Evolutionary conservation across 1,284 basidiomycete species (phyloP).

Genomic region (Ustilago esculenta): DNA sequence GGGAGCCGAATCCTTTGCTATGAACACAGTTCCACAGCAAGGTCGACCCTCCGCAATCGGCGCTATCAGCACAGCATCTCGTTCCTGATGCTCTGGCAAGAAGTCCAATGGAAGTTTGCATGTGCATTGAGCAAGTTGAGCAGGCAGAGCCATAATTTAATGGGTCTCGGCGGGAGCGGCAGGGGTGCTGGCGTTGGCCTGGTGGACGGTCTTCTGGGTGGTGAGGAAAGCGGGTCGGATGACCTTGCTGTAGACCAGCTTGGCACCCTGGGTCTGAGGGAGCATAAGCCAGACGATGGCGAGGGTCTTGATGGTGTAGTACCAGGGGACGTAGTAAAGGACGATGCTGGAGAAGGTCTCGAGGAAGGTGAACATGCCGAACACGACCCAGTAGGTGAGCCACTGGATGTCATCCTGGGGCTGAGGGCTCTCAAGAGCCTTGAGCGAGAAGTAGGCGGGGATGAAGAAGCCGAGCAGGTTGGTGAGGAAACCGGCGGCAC

Average conservation of each 20-base stretch:
- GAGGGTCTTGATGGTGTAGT: slow-evolving; percentile 82
- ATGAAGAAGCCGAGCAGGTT: slow-evolving; percentile 66
- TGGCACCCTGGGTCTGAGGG: slow-evolving; percentile 77
- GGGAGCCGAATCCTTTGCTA: neutral
- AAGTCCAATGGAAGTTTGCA: neutral
- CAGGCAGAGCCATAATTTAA: slow-evolving; percentile 16
- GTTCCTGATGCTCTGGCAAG: neutral
- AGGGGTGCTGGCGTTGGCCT: slow-evolving; percentile 46
- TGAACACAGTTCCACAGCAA: neutral
- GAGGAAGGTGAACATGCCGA: slow-evolving; percentile 66
- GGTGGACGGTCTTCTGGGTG: slow-evolving; percentile 49
- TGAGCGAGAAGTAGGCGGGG: slow-evolving; percentile 67
- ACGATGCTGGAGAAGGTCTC: slow-evolving; percentile 64
- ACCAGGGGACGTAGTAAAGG: slow-evolving; percentile 79
- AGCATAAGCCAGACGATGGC: slow-evolving; percentile 87
- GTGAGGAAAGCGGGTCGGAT: slow-evolving; percentile 61
- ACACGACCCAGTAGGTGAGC: slow-evolving; percentile 68
- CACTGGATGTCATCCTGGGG: slow-evolving; percentile 67
- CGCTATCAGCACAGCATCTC: neutral
- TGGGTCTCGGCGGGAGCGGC: slow-evolving; percentile 49
- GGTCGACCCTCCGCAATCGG: neutral
- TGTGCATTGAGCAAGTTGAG: too few relatives aligned
- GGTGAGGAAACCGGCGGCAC: slow-evolving; percentile 66
- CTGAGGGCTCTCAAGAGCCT: slow-evolving; percentile 64
- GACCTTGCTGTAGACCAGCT: slow-evolving; percentile 64